Evolutionary conservation across 1,284 basidiomycete genomes (phyloP).

Genomic region (Cystobasidium slooffiae): DNA sequence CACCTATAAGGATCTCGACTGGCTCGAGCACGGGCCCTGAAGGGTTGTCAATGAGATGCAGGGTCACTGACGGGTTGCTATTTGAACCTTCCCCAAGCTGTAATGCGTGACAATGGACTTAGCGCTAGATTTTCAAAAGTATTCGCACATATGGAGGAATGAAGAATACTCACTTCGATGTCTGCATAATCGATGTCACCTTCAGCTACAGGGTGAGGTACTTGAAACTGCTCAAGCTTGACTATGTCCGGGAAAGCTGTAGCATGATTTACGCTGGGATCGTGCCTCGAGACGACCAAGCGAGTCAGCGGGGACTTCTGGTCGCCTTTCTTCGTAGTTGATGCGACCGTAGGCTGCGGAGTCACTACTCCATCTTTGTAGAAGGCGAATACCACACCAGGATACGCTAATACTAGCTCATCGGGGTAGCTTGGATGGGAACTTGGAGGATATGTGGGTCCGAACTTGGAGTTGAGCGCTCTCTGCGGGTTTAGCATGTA

Average conservation of each 20-base stretch:
- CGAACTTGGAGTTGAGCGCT: slow-evolving; percentile 34
- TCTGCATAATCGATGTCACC: slow-evolving; percentile 25
- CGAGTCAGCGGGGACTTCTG: slow-evolving; percentile 9
- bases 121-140: not conserved
- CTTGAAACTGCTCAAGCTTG: slow-evolving; percentile 3
- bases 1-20: slow-evolving; percentile 22
- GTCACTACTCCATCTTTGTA: not conserved
- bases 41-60: not conserved
- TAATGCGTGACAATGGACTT: not conserved
- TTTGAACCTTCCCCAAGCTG: not conserved
- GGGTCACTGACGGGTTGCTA: not conserved
- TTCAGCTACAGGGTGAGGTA: slow-evolving; percentile 9
- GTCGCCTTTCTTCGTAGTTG: not conserved
- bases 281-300: slow-evolving; percentile 24
- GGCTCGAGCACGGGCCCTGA: not conserved
- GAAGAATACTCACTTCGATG: not conserved
- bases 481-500: slow-evolving; percentile 18
- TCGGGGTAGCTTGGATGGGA: slow-evolving; percentile 32
- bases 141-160: not conserved
- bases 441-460: slow-evolving; percentile 40
- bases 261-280: slow-evolving; percentile 24
- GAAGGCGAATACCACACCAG: slow-evolving; percentile 40
- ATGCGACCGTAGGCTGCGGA: not conserved
- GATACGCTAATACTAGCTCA: slow-evolving; percentile 30
- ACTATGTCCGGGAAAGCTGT: slow-evolving; percentile 14